Percentiles rank a stretch among this genome's conserved stretches.
These are phyloP conservation scores for Mortierella hygrophila DNA, from an alignment of 192 early-diverging fungal genomes.

Conservation along the genomic window DNA sequence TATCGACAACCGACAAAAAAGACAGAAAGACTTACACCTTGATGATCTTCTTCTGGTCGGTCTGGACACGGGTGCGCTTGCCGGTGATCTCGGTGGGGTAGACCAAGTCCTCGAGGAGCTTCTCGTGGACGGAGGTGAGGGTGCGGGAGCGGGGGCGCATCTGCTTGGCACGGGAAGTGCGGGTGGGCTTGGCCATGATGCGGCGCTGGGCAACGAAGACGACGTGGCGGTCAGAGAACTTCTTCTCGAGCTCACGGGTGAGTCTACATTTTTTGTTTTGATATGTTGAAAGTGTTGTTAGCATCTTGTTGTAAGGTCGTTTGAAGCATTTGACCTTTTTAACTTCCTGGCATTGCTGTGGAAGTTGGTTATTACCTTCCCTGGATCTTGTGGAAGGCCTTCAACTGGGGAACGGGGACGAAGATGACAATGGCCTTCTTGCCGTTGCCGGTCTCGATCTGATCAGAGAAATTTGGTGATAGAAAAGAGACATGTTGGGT, in stretches of 20 bases:
- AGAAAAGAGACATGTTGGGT: neutral
- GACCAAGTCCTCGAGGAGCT: constrained; percentile 96
- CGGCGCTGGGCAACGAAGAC: constrained; percentile 93
- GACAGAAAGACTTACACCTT: constrained; percentile 81
- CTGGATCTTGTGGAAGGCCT: constrained; percentile 98
- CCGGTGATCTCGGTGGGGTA: constrained; percentile 99
- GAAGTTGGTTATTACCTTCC: constrained; percentile 63
- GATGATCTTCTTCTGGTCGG: constrained; percentile 93
- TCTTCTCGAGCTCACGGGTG: constrained; percentile 99
- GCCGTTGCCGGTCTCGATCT: constrained; percentile 93
- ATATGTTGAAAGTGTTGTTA: neutral
- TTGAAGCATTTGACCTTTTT: constrained; percentile 18
- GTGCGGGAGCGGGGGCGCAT: constrained; percentile 96
- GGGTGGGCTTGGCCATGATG: constrained; percentile 94
- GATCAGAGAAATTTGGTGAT: neutral
- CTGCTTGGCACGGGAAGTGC: constrained; percentile 91
- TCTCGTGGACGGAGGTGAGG: constrained; percentile 96
- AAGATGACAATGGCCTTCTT: constrained; percentile 98
- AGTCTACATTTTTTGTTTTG: constrained; percentile 55
- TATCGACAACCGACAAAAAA: neutral
- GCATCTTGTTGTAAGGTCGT: neutral
- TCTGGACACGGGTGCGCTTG: constrained; percentile 97
- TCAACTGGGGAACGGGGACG: constrained; percentile 95
- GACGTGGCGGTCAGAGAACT: constrained; percentile 99
- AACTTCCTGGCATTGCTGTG: neutral